phyloP scores from a whole-genome alignment of 768 basidiomycete species.

The Exsudoporus frostii region DNA sequence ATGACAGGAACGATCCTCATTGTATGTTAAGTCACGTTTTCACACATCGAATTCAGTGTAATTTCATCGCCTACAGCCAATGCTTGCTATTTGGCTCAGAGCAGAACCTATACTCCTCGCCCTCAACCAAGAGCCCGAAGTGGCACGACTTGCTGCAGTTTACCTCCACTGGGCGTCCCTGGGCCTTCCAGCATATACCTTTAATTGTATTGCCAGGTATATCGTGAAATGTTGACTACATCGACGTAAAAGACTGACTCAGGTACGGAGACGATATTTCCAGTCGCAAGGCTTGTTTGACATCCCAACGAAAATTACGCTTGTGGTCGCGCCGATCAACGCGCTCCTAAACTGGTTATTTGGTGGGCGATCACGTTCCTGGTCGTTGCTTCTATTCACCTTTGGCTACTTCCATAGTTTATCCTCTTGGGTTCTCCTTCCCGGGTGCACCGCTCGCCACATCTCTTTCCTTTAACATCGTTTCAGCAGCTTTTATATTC shows the following conservation, averaged over 20 bases:
- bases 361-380: constrained; percentile 42
- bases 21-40: constrained; percentile 39
- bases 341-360: constrained; percentile 78
- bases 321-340: constrained; percentile 84
- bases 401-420: constrained; percentile 15
- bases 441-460: constrained; percentile 92
- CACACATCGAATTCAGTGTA: not conserved
- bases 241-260: not conserved
- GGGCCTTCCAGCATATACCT: constrained; percentile 74
- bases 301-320: constrained; percentile 79
- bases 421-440: constrained; percentile 77
- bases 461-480: constrained; percentile 85
- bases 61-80: constrained; percentile 36
- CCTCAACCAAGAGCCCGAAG: constrained; percentile 78
- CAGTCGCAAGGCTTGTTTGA: constrained; percentile 86
- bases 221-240: not conserved
- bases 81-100: constrained; percentile 74
- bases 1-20: constrained; percentile 56
- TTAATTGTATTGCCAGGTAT: constrained; percentile 53
- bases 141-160: constrained; percentile 69
- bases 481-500: constrained; percentile 55
- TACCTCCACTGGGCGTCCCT: constrained; percentile 77
- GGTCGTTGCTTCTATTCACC: not conserved
- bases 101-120: constrained; percentile 74
- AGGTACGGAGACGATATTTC: constrained; percentile 42